A percentile compares a stretch with the other conserved stretches of the same genome.
phyloP scores from a whole-genome alignment of 352 stramenopile genomes.

The Phytophthora boehmeriae region DNA sequence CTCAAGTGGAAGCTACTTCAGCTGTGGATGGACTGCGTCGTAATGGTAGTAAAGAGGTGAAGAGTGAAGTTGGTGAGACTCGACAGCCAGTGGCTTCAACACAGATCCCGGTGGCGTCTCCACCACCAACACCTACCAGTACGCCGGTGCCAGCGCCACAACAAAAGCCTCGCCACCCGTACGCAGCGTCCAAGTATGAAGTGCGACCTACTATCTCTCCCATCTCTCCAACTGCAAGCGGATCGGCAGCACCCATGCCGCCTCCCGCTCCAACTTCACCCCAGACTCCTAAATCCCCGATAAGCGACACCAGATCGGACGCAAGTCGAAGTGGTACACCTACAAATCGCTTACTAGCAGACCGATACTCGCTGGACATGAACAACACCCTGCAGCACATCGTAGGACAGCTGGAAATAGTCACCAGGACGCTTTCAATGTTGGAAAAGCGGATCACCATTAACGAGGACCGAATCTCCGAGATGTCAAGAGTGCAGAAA shows the following conservation, averaged over 20 bases:
- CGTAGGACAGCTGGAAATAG: conserved; percentile 88
- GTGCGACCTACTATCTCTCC: conserved; percentile 20
- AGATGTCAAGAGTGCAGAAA: conserved; percentile 68
- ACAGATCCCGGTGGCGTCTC: conserved; percentile 18
- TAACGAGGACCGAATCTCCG: conserved; percentile 79
- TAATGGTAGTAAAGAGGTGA: conserved; percentile 1
- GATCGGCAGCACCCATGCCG: conserved; percentile 4
- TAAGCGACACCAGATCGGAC: conserved; percentile 18
- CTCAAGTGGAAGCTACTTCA: conserved; percentile 7
- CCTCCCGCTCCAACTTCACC: conserved; percentile 12
- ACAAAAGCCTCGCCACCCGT: conserved; percentile 46
- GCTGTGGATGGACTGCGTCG: conserved; percentile 12
- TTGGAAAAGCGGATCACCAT: conserved; percentile 87
- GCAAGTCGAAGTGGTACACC: conserved; percentile 12
- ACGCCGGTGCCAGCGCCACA: conserved; percentile 40
- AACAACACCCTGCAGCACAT: conserved; percentile 88
- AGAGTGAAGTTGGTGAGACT: conserved; percentile 17
- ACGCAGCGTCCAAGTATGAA: conserved; percentile 44
- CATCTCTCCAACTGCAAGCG: conserved; percentile 11
- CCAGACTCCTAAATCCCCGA: conserved; percentile 15
- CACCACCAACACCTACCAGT: conserved; percentile 41
- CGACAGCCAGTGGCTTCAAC: not conserved
- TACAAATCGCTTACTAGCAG: conserved; percentile 4
- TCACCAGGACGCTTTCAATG: conserved; percentile 84
- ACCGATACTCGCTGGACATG: conserved; percentile 23